These are phyloP conservation scores for Nematocida minor DNA, from an alignment of 371 early-diverging fungal genomes.

Conservation along the genomic window DNA sequence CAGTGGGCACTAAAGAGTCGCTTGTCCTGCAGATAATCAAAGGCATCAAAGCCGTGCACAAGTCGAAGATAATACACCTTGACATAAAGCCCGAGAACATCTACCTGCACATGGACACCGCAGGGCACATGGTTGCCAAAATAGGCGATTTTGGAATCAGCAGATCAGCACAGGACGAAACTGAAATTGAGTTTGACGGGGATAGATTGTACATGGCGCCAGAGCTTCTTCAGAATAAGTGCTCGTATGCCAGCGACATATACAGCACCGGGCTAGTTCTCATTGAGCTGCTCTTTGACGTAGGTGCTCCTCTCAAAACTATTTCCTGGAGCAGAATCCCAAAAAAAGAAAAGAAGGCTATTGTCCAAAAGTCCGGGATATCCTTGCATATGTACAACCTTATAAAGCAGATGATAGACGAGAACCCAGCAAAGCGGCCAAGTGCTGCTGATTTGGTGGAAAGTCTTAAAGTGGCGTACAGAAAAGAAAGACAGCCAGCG, in stretches of 20 bases:
- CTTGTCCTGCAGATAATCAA: conserved; percentile 47
- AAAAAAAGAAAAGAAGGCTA: background rate
- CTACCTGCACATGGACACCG: conserved; percentile 13
- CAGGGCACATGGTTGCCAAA: conserved; percentile 25
- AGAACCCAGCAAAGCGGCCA: conserved; percentile 14
- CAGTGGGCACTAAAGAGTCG: background rate
- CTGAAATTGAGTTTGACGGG: conserved; percentile 71
- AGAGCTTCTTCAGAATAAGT: conserved; percentile 73
- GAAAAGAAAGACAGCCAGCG: no score
- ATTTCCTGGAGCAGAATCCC: background rate
- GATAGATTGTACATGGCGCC: conserved; percentile 88
- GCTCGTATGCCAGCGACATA: conserved; percentile 75
- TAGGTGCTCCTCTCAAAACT: conserved; percentile 8
- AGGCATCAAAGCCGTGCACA: conserved; percentile 54
- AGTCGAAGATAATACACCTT: conserved; percentile 51
- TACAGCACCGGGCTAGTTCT: conserved; percentile 80
- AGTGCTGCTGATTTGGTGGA: background rate
- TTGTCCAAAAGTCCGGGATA: background rate
- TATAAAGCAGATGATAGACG: conserved; percentile 20
- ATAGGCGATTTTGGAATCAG: conserved; percentile 62
- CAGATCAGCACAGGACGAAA: conserved; percentile 9
- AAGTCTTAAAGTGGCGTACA: background rate
- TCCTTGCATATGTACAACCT: background rate
- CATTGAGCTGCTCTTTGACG: conserved; percentile 67
- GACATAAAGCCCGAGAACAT: conserved; percentile 65